Evolutionary conservation across 148 eudicot genomes (phyloP), one percentile per base, ranked within the genome.

Genomic region (Spergularia marina): DNA sequence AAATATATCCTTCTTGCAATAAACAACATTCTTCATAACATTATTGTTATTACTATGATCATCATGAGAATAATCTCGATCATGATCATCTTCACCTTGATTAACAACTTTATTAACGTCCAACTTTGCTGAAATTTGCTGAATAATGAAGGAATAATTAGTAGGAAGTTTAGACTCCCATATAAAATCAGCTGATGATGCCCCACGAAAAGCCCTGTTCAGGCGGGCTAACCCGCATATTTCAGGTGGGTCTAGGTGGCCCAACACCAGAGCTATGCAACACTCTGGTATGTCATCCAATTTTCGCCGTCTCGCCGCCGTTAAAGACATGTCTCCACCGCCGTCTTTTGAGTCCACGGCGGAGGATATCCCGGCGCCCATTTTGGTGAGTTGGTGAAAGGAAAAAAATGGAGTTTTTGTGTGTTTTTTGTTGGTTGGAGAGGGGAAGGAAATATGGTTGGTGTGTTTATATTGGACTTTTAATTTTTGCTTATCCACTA

Each of bases 181-280:
- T 4, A 94, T 87, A 73, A 94, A 91, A 82, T 94, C 98, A 30
- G 98, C 91, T 0, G 96, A 83, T 0, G 98, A 87, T 3, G 98
- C 98, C 0, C 87, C 83, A 2, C 90, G 80, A 59, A 94, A 94
- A 12, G 94, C 89, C 77, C 86, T 83, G 34, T 85, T 94, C 0
- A 94, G 77, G 2, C 85, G 78, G 56, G 98, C 97, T 61, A 94
- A 71, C 25, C 85, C 82, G 80, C 96, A 93, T 74, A 94, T 92
- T 81, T 92, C 91, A 21, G 88, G 87, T 25, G 98, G 94, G 82
- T 94, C 94, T 41, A 94, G 72, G 63, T 84, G 77, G 53, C 84
- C 77, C 17, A 94, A 85, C 12, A 92, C 87, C 44, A 83, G 68
- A 5, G 98, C 98, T 15, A 94, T 73, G 64, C 98, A 94, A 65